A percentile compares a stretch with the other conserved stretches of the same genome.
These are phyloP conservation scores for Xanthoconium stramineum DNA, from an alignment of 768 basidiomycete genomes.

Conservation along the genomic window DNA sequence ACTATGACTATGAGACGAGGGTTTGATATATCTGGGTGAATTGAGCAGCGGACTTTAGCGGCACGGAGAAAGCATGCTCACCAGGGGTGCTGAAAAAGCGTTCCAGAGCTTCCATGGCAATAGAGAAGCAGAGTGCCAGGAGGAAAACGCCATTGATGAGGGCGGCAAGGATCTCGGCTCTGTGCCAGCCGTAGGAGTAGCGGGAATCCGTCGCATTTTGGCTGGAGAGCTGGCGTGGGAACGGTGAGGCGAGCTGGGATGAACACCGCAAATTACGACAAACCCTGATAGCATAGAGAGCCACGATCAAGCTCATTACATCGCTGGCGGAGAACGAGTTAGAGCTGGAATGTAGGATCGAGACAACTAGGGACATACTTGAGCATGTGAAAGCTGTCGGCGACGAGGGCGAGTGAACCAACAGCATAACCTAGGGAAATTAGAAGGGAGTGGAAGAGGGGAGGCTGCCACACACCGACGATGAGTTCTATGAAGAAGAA, in stretches of 20 bases:
- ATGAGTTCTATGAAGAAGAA: conserved; percentile 89
- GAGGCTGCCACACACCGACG: conserved; percentile 48
- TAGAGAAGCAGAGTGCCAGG: conserved; percentile 94
- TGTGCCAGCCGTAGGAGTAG: conserved; percentile 99
- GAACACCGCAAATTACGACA: conserved; percentile 2
- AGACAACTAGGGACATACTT: conserved; percentile 66
- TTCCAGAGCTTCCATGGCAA: conserved; percentile 86
- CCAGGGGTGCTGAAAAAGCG: conserved; percentile 86
- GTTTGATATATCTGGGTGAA: conserved; percentile 73
- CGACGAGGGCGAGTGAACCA: conserved; percentile 90
- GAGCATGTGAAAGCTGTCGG: conserved; percentile 98
- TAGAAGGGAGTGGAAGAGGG: conserved; percentile 9
- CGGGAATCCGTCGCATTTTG: conserved; percentile 58
- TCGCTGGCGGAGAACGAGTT: conserved; percentile 55
- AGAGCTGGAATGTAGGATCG: neutral
- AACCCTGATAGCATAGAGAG: conserved; percentile 91
- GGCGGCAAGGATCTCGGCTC: conserved; percentile 94
- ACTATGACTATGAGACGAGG: conserved; percentile 88
- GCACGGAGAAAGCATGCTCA: conserved; percentile 26
- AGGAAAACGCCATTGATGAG: conserved; percentile 96
- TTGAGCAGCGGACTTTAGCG: conserved; percentile 2
- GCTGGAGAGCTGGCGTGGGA: conserved; percentile 54
- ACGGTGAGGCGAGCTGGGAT: conserved; percentile 4
- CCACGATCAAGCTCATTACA: conserved; percentile 92
- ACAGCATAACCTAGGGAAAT: conserved; percentile 78